Conservation (phyloP, 768 basidiomycete species). For the Mrakia gelida region DNA sequence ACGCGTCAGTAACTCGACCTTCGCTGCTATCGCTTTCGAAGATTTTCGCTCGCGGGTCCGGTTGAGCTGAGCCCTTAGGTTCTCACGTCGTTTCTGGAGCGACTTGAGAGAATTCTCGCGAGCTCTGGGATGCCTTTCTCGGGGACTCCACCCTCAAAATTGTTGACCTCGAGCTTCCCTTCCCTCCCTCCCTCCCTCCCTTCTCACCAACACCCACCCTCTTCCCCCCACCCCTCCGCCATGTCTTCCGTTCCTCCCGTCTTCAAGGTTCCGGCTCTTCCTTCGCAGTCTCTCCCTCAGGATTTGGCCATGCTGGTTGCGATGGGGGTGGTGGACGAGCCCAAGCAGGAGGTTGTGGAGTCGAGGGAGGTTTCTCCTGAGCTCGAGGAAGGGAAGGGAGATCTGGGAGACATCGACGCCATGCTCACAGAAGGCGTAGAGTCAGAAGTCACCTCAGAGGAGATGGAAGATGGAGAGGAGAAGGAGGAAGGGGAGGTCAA, state of each 20-base stretch:
- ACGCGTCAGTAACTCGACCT: too few species aligned
- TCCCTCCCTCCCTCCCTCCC: neutral
- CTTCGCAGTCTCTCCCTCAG: slow-evolving; percentile 15
- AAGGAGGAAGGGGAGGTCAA: neutral
- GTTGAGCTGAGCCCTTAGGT: too few species aligned
- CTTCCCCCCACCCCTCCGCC: neutral
- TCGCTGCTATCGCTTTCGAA: too few species aligned
- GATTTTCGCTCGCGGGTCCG: too few species aligned
- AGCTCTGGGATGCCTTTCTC: too few species aligned
- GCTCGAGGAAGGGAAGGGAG: neutral
- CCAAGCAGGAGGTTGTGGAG: neutral
- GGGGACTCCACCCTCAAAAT: too few species aligned
- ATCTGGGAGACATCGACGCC: neutral
- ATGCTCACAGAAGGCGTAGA: neutral
- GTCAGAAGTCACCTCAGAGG: neutral
- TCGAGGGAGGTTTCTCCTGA: neutral
- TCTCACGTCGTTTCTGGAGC: too few species aligned
- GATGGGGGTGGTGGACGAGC: slow-evolving; percentile 2
- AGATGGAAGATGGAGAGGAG: neutral
- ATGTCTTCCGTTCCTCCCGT: neutral
- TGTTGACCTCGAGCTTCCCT: neutral
- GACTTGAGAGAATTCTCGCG: too few species aligned
- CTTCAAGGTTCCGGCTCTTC: neutral
- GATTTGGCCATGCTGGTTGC: slow-evolving; percentile 23
- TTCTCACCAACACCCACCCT: neutral